Percentiles rank a stretch among this genome's conserved stretches.
These are phyloP conservation scores for Rosa lucieae DNA, from an alignment of 306 rosid species.

Conservation along the genomic window DNA sequence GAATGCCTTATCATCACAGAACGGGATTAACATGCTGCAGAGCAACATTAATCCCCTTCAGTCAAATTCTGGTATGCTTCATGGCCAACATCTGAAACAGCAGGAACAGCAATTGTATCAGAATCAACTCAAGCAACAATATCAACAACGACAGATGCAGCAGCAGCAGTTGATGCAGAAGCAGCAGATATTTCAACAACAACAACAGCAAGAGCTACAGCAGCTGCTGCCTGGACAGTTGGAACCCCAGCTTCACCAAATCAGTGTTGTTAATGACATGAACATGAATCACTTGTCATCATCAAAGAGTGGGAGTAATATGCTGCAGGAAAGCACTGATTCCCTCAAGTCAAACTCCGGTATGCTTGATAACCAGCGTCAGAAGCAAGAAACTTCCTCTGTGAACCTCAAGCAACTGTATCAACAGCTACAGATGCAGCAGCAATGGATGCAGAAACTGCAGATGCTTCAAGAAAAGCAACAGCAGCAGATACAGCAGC, in stretches of 20 bases:
- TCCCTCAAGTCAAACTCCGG: slow-evolving; percentile 51
- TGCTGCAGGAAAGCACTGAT: slow-evolving; percentile 22
- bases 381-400: slow-evolving; percentile 45
- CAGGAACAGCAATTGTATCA: slow-evolving; percentile 56
- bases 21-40: slow-evolving; percentile 61
- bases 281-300: slow-evolving; percentile 53
- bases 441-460: background rate
- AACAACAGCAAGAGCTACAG: slow-evolving; percentile 59
- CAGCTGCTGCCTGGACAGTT: slow-evolving; percentile 64
- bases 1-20: slow-evolving; percentile 57
- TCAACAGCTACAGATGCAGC: slow-evolving; percentile 49
- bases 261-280: slow-evolving; percentile 65
- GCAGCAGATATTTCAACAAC: slow-evolving; percentile 33
- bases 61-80: slow-evolving; percentile 61
- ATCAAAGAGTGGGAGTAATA: slow-evolving; percentile 44
- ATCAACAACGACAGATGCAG: slow-evolving; percentile 51
- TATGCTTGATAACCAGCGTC: slow-evolving; percentile 63
- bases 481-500: slow-evolving; percentile 6
- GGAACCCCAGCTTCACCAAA: slow-evolving; percentile 70
- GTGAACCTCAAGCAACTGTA: slow-evolving; percentile 38
- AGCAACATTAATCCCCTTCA: slow-evolving; percentile 54
- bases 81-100: slow-evolving; percentile 64
- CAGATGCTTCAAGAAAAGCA: slow-evolving; percentile 43
- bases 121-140: slow-evolving; percentile 42
- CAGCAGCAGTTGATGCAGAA: slow-evolving; percentile 26